Evolutionary conservation across 345 rosid species (phyloP), one percentile per base, ranked within the genome.

Genomic region (Gossypium herbaceum): DNA sequence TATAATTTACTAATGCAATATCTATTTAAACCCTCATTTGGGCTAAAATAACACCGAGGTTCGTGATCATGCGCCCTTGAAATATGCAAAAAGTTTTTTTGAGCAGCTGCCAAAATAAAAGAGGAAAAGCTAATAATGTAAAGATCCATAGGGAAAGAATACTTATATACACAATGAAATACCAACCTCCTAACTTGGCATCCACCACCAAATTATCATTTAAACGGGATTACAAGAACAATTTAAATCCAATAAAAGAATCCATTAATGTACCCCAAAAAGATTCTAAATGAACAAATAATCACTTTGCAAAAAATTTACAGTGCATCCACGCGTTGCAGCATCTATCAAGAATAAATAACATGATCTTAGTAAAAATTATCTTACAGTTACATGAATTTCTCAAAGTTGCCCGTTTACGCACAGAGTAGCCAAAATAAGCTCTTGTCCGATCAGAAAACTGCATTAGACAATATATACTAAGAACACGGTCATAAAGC

Each of bases 351-450:
- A 13, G 76, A 24, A 50, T 6, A 9, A 47, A 44, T 17, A 71
- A 56, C 52, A 41, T 56, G 22, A 12, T 43, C 20, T 4, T 51
- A 27, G 47, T n/a, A 50, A 77, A 73, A 75, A 58, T 78, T 55
- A n/a, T 67, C 86, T 85, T 82, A 91, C 96, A 79, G 69, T 77
- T 73, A 61, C 68, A 74, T 47, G 83, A 81, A 72, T 80, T 78
- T 54, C 71, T 79, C 67, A 81, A 64, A 57, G 75, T 72, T 73
- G 25, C 72, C 27, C 7, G 73, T 10, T 70, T 77, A 80, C 51
- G 54, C 51, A 82, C 62, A 64, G 75, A 52, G 65, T 64, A 74
- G 63, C 82, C 79, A 74, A 59, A 47, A 16, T 22, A 24, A 71
- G 78, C 75, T 47, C 79, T 82, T 77, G 76, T 86, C 77, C 19